phyloP scores from a whole-genome alignment of 2,329 filamentous ascomycete genomes.

The Geosmithia putterillii region DNA sequence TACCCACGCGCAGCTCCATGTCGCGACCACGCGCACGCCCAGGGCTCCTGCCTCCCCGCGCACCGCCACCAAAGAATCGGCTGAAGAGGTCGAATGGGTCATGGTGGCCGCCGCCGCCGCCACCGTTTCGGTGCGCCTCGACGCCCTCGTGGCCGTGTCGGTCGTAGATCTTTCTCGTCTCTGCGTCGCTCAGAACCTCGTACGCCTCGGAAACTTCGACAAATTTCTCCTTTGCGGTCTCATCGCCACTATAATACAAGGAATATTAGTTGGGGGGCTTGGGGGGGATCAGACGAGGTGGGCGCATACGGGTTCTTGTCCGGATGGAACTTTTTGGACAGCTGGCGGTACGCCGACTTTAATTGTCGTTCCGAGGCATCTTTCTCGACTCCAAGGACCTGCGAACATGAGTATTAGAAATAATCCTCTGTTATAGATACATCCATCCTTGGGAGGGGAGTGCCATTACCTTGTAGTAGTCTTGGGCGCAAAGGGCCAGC shows the following conservation, averaged over 20 bases:
- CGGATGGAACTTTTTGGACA: constrained; percentile 93
- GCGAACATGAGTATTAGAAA: neutral
- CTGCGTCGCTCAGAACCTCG: constrained; percentile 71
- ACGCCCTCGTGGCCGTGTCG: constrained; percentile 87
- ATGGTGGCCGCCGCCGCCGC: constrained; percentile 51
- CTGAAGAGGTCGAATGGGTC: constrained; percentile 96
- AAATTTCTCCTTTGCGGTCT: constrained; percentile 77
- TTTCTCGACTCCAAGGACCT: constrained; percentile 72
- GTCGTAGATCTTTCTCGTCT: constrained; percentile 83
- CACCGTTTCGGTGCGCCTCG: constrained; percentile 65
- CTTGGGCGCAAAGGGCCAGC: constrained; percentile 47
- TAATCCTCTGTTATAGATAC: neutral
- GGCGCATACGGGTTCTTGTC: constrained; percentile 85
- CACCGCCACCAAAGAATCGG: constrained; percentile 81
- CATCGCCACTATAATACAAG: constrained; percentile 48
- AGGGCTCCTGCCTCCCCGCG: constrained; percentile 56
- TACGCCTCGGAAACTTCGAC: constrained; percentile 92
- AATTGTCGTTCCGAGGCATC: constrained; percentile 76
- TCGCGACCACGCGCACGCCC: constrained; percentile 68
- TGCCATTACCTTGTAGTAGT: constrained; percentile 63
- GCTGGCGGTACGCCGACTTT: constrained; percentile 81
- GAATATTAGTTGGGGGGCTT: neutral
- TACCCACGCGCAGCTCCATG: constrained; percentile 71
- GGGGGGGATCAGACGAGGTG: neutral
- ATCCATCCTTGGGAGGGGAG: neutral